These are phyloP conservation scores for Diphasiastrum complanatum DNA, from an alignment of 83 land plant species.

Conservation along the genomic window DNA sequence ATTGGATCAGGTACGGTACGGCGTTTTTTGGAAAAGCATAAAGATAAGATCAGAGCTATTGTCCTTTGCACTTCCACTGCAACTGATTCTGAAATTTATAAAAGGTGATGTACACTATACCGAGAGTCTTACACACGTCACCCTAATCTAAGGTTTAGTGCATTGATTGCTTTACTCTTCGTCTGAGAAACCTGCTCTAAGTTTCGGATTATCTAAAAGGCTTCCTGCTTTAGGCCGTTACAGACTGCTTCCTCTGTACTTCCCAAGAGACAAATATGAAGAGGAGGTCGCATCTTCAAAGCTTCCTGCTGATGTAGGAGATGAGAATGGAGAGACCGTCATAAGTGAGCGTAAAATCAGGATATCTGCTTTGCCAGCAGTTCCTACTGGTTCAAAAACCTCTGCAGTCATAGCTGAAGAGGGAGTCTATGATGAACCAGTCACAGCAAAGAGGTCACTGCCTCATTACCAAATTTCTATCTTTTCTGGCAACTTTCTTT, in stretches of 20 bases:
- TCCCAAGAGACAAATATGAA: conserved; percentile 91
- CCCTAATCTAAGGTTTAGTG: too few species aligned
- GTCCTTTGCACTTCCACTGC: conserved; percentile 76
- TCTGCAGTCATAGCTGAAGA: conserved; percentile 25
- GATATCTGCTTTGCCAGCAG: conserved; percentile 81
- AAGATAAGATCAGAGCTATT: conserved; percentile 72
- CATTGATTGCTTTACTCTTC: too few species aligned
- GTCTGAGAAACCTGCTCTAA: neutral
- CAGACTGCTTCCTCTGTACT: conserved; percentile 93
- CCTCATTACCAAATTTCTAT: neutral
- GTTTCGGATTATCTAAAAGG: neutral
- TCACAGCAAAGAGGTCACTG: conserved; percentile 43
- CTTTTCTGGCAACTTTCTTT: neutral
- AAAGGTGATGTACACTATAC: too few species aligned
- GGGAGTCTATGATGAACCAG: conserved; percentile 37
- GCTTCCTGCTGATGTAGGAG: conserved; percentile 98
- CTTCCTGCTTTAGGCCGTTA: conserved; percentile 10
- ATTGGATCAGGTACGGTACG: conserved; percentile 79
- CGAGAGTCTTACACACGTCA: too few species aligned
- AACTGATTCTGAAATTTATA: conserved; percentile 88
- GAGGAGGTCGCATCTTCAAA: conserved; percentile 80
- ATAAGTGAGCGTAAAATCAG: conserved; percentile 93
- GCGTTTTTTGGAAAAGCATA: conserved; percentile 87
- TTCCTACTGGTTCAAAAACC: conserved; percentile 20
- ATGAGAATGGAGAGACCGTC: conserved; percentile 95